Evolutionary conservation across 202 grass and related monocot species (phyloP), one percentile per base, ranked within the genome.

Genomic region (Alloteropsis angusta): DNA sequence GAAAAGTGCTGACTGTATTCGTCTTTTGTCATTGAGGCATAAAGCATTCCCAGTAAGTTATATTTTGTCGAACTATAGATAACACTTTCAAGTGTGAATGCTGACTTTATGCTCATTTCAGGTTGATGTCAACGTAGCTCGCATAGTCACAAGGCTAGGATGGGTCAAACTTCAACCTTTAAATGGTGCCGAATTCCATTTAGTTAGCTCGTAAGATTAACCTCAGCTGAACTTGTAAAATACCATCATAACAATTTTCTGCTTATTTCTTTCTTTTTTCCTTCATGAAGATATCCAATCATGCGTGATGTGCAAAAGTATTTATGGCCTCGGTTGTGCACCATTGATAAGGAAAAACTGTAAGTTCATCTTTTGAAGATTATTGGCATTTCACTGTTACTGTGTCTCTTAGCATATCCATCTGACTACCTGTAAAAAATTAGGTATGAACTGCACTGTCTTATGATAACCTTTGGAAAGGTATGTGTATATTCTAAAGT

Each of bases 401-500:
- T 84, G 47, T 72, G 6, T 69, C 39, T 77, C 48, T 81, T 73
- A 72, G 9, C 73, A 60, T 21, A 78, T 62, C 68, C 32, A 71
- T 80, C 79, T 92, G 72, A 98, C 47, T 61, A 81, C 3, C 38
- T 88, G 49, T 58, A 59, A 47, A 80, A 83, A 66, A 53, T 80
- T 81, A 95, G 89, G 87, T 93, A 95, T 81, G 92, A 95, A 57
- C 81, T 98, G 80, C 95, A 98, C 77, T 98, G 87, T 88, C 85
- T 87, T 68, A 92, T 98, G 95, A 98, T 98, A 77, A 98, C 95
- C 82, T 98, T 92, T 18, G 95, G 95, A 80, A 98, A 98, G 95
- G 95, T 95, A 94, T 59, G 64, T 5, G 17, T 74, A 65, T 25
- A 83, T 70, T 17, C 34, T 32, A 49, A 60, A 55, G 43, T 68